These are phyloP conservation scores for Linanthus parryae DNA, from an alignment of 148 eudicot species.

Conservation along the genomic window DNA sequence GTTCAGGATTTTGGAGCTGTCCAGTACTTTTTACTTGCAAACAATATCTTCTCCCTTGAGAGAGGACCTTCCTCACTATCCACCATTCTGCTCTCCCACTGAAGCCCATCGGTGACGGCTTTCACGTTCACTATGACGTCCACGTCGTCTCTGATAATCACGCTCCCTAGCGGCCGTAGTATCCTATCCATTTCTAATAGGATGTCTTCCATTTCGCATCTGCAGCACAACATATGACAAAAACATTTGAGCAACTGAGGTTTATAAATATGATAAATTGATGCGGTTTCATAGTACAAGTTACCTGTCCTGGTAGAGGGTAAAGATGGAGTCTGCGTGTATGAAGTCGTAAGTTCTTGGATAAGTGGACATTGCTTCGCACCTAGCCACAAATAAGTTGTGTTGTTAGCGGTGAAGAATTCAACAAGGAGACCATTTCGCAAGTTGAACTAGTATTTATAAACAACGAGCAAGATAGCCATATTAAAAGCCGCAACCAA, in stretches of 20 bases:
- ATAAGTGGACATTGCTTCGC: conserved; percentile 96
- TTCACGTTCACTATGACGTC: conserved; percentile 53
- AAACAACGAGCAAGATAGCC: neutral
- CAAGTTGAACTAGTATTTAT: neutral
- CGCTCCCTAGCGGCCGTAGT: conserved; percentile 56
- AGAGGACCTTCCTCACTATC: conserved; percentile 66
- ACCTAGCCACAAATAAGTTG: conserved; percentile 31
- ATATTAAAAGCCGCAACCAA: neutral
- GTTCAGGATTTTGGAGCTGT: conserved; percentile 32
- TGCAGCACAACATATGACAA: conserved; percentile 9
- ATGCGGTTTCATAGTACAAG: neutral
- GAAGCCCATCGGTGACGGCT: conserved; percentile 39
- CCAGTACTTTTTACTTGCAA: conserved; percentile 74
- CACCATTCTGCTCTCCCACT: conserved; percentile 48
- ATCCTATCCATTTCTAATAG: conserved; percentile 74
- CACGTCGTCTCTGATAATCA: conserved; percentile 64
- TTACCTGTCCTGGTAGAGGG: conserved; percentile 71
- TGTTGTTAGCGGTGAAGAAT: too few species aligned
- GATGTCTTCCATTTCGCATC: conserved; percentile 65
- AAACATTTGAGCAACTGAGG: neutral
- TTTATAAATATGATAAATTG: neutral
- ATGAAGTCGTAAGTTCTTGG: conserved; percentile 87
- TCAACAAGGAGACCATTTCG: too few species aligned
- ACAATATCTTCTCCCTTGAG: conserved; percentile 46
- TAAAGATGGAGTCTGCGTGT: conserved; percentile 71